Base-by-base conservation (phyloP, 306 rosid genomes). In the Fragaria iinumae region DNA sequence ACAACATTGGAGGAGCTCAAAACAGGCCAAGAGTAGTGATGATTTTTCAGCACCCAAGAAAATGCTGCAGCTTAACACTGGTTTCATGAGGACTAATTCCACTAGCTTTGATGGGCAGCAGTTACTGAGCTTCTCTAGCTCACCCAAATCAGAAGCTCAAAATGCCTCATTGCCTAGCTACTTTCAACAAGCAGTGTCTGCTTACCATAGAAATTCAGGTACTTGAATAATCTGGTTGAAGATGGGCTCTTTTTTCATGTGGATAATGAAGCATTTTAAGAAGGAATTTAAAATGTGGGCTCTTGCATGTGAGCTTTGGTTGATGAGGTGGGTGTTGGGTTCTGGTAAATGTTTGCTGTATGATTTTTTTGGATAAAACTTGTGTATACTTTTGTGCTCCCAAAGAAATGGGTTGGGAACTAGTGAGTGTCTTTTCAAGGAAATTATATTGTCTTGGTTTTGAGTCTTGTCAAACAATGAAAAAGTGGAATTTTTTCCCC, bases 71-170 rank as follows among this genome's bases (percentile, higher is more conserved):
- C 88, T 81, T 2, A 81, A 29, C 59, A 75, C 50, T 73, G 50
- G 84, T 56, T 56, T 76, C 21, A 82, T 88, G 81, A 88, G 91
- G 88, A 88, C 97, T 85, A 90, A 81, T 74, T 72, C 84, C 41
- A 6, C 83, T 71, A 77, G 83, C 20, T 80, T 81, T 71, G 91
- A 86, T 77, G 81, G 39, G 5, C 90, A 88, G 44, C 93, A 91
- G 82, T 86, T 92, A 90, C 86, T 95, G 55, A 90, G 96, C 79
- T 95, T 95, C 76, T 87, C 97, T 74, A 62, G 36, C 39, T 82
- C 91, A 49, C 89, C 93, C 49, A 95, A 90, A 79, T 53, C 92
- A 21, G 97, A 95, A 1, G 0, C 88, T 71, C 89, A 75, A 8
- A 83, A 79, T 77, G 76, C 73, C n/a, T 18, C 87, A 39, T 56